Evolutionary conservation across 2,329 filamentous ascomycete species (phyloP).

Genomic region (Diaporthe sp.): DNA sequence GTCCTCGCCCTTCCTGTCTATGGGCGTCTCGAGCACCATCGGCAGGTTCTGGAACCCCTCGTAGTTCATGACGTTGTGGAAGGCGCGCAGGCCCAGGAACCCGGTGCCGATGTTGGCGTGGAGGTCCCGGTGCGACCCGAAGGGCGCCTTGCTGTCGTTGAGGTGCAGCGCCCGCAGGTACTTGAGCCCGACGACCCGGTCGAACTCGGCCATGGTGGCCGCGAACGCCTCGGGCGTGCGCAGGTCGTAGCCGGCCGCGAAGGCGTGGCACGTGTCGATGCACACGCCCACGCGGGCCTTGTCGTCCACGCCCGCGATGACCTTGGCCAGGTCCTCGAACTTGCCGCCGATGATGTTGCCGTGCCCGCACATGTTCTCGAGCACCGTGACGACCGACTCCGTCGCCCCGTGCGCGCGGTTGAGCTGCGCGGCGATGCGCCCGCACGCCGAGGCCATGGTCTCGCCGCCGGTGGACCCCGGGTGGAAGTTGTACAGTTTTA

Average conservation of each 20-base stretch:
- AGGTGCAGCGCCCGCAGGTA: slow-evolving; percentile 91
- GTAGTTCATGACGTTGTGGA: slow-evolving; percentile 92
- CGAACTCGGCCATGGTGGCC: slow-evolving; percentile 81
- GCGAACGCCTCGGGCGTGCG: slow-evolving; percentile 81
- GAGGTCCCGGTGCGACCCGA: slow-evolving; percentile 85
- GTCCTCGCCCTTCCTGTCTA: slow-evolving; percentile 76
- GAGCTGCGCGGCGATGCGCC: slow-evolving; percentile 83
- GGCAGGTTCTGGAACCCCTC: slow-evolving; percentile 81
- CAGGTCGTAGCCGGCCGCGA: slow-evolving; percentile 94
- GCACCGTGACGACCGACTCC: slow-evolving; percentile 80
- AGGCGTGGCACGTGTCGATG: slow-evolving; percentile 96
- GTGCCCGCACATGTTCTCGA: slow-evolving; percentile 96
- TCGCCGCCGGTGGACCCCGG: slow-evolving; percentile 85
- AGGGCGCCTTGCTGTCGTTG: slow-evolving; percentile 95
- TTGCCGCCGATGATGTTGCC: slow-evolving; percentile 89
- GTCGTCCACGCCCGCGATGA: slow-evolving; percentile 84
- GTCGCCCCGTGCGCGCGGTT: slow-evolving; percentile 87
- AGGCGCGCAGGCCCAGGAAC: slow-evolving; percentile 90
- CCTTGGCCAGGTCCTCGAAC: slow-evolving; percentile 88
- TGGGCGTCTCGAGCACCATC: slow-evolving; percentile 97
- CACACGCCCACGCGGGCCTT: slow-evolving; percentile 92
- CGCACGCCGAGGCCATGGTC: slow-evolving; percentile 77
- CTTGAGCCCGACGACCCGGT: slow-evolving; percentile 79
- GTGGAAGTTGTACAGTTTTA: slow-evolving; percentile 97
- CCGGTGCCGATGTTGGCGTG: slow-evolving; percentile 98